Evolutionary conservation across 495 filamentous ascomycete species (phyloP), one percentile per base, ranked within the genome.

Genomic region (Lepraria neglecta): DNA sequence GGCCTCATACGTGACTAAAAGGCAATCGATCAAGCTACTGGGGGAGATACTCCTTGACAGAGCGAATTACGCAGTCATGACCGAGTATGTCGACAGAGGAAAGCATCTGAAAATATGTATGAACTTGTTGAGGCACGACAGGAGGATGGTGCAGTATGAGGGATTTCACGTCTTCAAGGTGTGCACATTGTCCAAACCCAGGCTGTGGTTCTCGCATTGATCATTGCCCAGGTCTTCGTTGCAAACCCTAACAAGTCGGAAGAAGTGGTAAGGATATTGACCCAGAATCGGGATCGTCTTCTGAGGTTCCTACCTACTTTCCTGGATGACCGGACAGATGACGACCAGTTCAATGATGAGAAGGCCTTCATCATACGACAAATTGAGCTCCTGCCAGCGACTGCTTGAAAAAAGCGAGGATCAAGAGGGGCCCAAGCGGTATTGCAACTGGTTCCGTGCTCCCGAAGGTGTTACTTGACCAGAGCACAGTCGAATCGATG

Each of bases 91-190:
- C 52, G 91, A 96, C 71, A 85, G 88, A 45, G 91, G 91, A 43
- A 92, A 96, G 67, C 90, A 97, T 69, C 80, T 99, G 64, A 99
- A 99, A 77, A 83, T 97, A 57, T 92, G 89, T 75, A 99, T 99
- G 95, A 97, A 95, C 71, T 77, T 97, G 56, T 76, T 99, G 58
- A 82, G 88, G 53, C 92, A 97, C 73, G 92, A 97, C 71, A 83
- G 92, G 67, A 91, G 94, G 72, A 99, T 97, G 90, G 94, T 99
- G 55, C 92, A 97, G 70, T 99, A 97, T 70, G 95, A 99, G 74
- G 92, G 91, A 28, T 99, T 99, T 73, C 95, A 99, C 73, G 92
- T 98, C 42, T 98, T 98, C 78, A 98, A 98, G 80, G 86, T 87
- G 76, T 47, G n/a, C 24, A 45, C 44, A 40, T 9, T 46, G 24